These are phyloP conservation scores for Heritiera littoralis DNA, from an alignment of 345 rosid genomes.

Conservation along the genomic window DNA sequence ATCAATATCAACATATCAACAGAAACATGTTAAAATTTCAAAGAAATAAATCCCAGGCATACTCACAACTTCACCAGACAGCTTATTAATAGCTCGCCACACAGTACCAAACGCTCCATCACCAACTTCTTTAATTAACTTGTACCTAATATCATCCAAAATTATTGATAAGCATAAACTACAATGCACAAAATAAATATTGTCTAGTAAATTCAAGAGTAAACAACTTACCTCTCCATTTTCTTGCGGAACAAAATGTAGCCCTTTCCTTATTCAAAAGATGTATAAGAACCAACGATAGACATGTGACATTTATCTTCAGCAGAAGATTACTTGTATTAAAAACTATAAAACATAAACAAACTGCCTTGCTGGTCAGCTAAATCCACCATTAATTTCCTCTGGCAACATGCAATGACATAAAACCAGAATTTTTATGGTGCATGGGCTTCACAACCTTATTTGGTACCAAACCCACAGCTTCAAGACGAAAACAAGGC, in stretches of 20 bases:
- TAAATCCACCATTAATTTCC: conserved; percentile 42
- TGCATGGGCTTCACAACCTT: conserved; percentile 51
- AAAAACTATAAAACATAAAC: conserved; percentile 30
- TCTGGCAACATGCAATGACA: conserved; percentile 25
- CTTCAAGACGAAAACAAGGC: conserved; percentile 37
- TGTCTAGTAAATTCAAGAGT: background rate
- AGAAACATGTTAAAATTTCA: background rate
- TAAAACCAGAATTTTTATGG: conserved; percentile 34
- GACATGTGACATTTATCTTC: conserved; percentile 44
- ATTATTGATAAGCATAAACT: background rate
- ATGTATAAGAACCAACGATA: conserved; percentile 33
- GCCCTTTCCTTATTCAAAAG: conserved; percentile 52
- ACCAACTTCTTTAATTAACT: conserved; percentile 85
- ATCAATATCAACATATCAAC: background rate
- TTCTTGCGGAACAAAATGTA: conserved; percentile 36
- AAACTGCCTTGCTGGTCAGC: conserved; percentile 34
- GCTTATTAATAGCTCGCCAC: conserved; percentile 79
- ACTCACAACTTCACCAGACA: conserved; percentile 89
- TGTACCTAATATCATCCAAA: conserved; percentile 54
- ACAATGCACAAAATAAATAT: background rate
- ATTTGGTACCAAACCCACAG: conserved; percentile 47
- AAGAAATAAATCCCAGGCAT: conserved; percentile 3
- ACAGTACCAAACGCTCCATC: conserved; percentile 97
- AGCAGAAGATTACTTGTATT: conserved; percentile 27
- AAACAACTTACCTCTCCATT: conserved; percentile 77